Conservation (phyloP, 495 filamentous ascomycete genomes). For the Jackrogersella multiformis region DNA sequence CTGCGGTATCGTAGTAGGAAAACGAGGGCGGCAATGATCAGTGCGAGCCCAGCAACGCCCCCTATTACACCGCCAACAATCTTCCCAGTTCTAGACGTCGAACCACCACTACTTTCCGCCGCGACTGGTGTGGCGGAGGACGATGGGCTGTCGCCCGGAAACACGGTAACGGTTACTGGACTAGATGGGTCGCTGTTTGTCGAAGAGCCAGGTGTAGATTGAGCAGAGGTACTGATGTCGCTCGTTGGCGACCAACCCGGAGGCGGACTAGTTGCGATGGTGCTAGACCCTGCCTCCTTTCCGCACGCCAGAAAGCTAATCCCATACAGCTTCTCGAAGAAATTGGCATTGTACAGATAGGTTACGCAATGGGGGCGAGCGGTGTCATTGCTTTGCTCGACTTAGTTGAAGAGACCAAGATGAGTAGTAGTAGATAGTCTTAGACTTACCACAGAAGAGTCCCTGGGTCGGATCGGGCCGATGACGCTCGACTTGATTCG, state of each 20-base stretch:
- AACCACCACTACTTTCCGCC: background rate
- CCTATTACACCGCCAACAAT: conserved; percentile 55
- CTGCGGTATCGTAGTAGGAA: conserved; percentile 36
- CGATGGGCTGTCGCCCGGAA: conserved; percentile 24
- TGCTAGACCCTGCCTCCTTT: conserved; percentile 27
- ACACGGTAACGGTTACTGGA: conserved; percentile 36
- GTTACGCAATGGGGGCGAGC: conserved; percentile 41
- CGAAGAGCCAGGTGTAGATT: conserved; percentile 10
- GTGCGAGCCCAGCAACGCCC: conserved; percentile 47
- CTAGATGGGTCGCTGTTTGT: background rate
- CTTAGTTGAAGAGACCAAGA: conserved; percentile 25
- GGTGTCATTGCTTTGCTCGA: conserved; percentile 30
- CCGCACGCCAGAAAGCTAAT: conserved; percentile 45
- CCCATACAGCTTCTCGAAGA: conserved; percentile 41
- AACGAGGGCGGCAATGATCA: conserved; percentile 46
- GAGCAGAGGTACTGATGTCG: conserved; percentile 17
- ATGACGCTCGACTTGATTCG: conserved; percentile 28
- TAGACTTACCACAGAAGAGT: conserved; percentile 39
- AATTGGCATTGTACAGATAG: conserved; percentile 41
- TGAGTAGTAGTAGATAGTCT: background rate
- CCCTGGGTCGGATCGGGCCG: conserved; percentile 1
- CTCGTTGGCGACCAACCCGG: conserved; percentile 22
- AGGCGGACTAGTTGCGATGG: conserved; percentile 36
- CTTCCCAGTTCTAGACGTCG: conserved; percentile 36
- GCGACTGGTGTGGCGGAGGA: conserved; percentile 18